Base-by-base conservation (phyloP, 1,139 yeast species). In the Pichia sp. region DNA sequence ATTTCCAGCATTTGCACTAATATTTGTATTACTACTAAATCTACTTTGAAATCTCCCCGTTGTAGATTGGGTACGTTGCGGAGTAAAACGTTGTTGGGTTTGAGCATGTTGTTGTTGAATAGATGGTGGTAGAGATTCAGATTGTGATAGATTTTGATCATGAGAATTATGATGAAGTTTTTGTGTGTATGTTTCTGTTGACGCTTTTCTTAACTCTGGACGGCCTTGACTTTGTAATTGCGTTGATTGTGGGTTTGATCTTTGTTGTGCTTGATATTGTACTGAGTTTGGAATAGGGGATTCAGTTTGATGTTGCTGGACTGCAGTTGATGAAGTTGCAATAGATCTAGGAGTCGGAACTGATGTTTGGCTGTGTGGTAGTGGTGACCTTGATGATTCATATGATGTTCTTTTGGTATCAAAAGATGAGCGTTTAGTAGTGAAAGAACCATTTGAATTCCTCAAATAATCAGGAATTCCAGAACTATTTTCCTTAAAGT, bases 381-480 rank as follows among this genome's bases (percentile, higher is more conserved):
- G 1, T 36, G 41, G 25, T 36, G 41, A 36, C 11, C 2, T 11
- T 10, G 41, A 18, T 10, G 41, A 11, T 18, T 36, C 41, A 19
- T 36, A 5, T 19, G 25, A n/a, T 3, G 19, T 36, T 19, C 41
- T 19, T 19, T 19, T 34, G 2, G 38, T 34, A 34, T 34, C 38
- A 34, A n/a, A 34, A n/a, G 38, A n/a, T n/a, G 19, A 34, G 13
- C 38, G 19, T n/a, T n/a, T 34, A 9, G 22, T 34, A 3, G 38
- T 19, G 14, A 25, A 8, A 14, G 28, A 39, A 14, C 28, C 28
- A 25, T 25, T 25, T 25, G 18, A 22, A 22, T 14, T 43, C 13
- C 31, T 53, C 14, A 68, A 50, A 68, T 69, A 68, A 2, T 58
- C 58, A 0, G 71, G 71, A 8, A 52, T 38, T 9, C 48, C 48